These are phyloP conservation scores for Dictyostelium capitatum DNA, from an alignment of 78 protist genomes.

Conservation along the genomic window DNA sequence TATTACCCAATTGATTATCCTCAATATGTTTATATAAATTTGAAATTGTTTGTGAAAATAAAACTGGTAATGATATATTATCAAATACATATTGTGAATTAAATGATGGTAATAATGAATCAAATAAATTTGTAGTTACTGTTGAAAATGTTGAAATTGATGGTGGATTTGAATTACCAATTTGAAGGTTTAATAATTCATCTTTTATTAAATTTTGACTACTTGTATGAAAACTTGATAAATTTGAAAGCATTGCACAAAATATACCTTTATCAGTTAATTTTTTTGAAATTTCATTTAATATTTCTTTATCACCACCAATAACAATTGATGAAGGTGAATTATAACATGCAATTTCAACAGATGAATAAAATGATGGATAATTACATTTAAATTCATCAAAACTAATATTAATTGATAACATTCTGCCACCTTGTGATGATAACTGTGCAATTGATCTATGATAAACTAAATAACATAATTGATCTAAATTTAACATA, in stretches of 20 bases:
- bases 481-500: not conserved
- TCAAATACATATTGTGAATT: too few relatives aligned
- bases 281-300: not conserved
- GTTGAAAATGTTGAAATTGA: not conserved
- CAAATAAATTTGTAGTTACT: not conserved
- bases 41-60: too few relatives aligned
- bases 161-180: not conserved
- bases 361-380: not conserved
- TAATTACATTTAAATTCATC: not conserved
- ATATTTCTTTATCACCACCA: not conserved
- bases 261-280: not conserved
- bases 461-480: not conserved
- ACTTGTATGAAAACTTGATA: not conserved
- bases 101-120: too few relatives aligned
- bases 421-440: slow-evolving; percentile 58
- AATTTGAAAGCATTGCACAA: not conserved
- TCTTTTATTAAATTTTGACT: not conserved
- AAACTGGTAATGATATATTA: too few relatives aligned
- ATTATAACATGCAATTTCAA: slow-evolving; percentile 39
- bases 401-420: not conserved
- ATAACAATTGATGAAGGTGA: slow-evolving; percentile 20
- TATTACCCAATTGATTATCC: too few relatives aligned
- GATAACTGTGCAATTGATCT: not conserved
- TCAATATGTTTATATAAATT: too few relatives aligned
- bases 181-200: not conserved